These are phyloP conservation scores for Gaultheria prostrata DNA, from an alignment of 148 eudicot species.

Conservation along the genomic window DNA sequence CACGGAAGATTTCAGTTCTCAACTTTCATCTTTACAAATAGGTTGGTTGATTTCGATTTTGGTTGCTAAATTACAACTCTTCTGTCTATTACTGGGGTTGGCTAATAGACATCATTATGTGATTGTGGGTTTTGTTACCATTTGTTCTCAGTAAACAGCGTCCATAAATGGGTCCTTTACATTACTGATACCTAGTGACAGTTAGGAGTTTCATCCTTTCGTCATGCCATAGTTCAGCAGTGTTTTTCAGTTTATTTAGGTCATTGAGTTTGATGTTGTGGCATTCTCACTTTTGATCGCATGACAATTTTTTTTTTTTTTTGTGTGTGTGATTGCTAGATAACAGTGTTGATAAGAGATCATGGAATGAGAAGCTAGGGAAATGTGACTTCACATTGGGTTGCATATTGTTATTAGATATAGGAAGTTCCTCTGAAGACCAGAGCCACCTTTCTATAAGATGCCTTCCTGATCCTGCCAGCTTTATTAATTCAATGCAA, in stretches of 20 bases:
- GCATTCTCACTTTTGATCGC: not conserved
- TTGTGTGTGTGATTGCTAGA: constrained; percentile 35
- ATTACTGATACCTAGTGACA: not conserved
- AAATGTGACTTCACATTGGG: constrained; percentile 78
- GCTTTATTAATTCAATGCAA: constrained; percentile 44
- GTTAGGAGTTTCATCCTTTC: not conserved
- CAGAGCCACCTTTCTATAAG: constrained; percentile 31
- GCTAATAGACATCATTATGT: not conserved
- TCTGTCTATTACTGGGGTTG: not conserved
- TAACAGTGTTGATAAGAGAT: constrained; percentile 43
- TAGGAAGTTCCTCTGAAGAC: constrained; percentile 38
- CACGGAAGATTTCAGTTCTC: constrained; percentile 81
- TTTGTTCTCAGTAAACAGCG: not conserved
- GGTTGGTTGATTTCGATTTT: constrained; percentile 46
- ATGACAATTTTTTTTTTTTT: not conserved
- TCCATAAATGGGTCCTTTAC: not conserved
- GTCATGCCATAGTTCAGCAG: not conserved
- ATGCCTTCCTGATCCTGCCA: constrained; percentile 54
- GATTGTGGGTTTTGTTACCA: not conserved
- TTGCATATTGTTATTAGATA: constrained; percentile 50
- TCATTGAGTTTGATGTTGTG: constrained; percentile 2
- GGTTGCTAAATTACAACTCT: not conserved
- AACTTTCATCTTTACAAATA: constrained; percentile 77
- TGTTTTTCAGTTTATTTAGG: constrained; percentile 1
- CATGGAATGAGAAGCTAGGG: constrained; percentile 79